Evolutionary conservation across 805 yeast species (phyloP).

Genomic region (Kodamaea jinghongensis): DNA sequence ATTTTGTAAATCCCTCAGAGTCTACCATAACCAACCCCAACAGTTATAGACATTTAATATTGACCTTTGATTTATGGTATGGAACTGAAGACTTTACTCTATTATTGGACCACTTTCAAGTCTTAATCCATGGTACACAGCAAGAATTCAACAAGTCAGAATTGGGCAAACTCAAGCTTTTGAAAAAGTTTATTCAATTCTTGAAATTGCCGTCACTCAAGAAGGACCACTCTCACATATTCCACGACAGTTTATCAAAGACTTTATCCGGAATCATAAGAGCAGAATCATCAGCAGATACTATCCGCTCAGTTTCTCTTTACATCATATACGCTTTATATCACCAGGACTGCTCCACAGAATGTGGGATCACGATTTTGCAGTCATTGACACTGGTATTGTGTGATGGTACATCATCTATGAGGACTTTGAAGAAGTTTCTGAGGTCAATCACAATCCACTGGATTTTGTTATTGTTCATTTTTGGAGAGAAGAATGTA

Average conservation of each 20-base stretch:
- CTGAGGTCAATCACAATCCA: constrained; percentile 59
- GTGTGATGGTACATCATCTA: constrained; percentile 38
- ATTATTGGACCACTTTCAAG: constrained; percentile 56
- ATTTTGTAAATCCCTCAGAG: constrained; percentile 44
- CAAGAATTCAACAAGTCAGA: constrained; percentile 54
- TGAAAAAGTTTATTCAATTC: constrained; percentile 49
- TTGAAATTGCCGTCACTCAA: constrained; percentile 31
- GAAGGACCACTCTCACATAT: constrained; percentile 5
- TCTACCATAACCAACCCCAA: constrained; percentile 55
- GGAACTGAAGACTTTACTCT: constrained; percentile 57
- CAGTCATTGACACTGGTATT: constrained; percentile 34
- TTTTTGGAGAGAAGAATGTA: constrained; percentile 34
- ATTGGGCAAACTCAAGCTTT: constrained; percentile 49
- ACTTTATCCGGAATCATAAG: constrained; percentile 23
- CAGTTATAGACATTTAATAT: constrained; percentile 49
- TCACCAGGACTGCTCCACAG: constrained; percentile 36
- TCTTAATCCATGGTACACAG: constrained; percentile 42
- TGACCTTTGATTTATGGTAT: constrained; percentile 62
- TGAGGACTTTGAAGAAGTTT: constrained; percentile 41
- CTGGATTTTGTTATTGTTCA: constrained; percentile 58
- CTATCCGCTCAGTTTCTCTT: constrained; percentile 46
- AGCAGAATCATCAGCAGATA: constrained; percentile 51
- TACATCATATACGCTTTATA: constrained; percentile 51
- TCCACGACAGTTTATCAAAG: constrained; percentile 17
- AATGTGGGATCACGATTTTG: constrained; percentile 21